Conservation (phyloP, 129 eudicot species). For the Saussurea involucrata region DNA sequence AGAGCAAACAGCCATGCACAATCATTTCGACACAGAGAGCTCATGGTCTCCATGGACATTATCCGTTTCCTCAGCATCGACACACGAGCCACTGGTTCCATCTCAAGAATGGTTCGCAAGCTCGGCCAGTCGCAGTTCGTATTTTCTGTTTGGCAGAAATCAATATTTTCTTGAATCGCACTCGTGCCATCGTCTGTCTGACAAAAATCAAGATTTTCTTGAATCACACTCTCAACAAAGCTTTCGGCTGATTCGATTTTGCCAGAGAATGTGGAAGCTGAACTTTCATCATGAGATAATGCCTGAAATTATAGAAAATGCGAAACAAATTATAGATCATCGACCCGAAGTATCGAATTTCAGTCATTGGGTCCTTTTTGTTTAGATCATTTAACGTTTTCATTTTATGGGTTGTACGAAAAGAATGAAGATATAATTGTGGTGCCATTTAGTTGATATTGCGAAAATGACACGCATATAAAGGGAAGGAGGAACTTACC, state of each 20-base stretch:
- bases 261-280: constrained; percentile 7
- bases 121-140: constrained; percentile 38
- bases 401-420: neutral
- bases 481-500: constrained; percentile 32
- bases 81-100: constrained; percentile 68
- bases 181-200: constrained; percentile 21
- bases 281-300: constrained; percentile 37
- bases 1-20: constrained; percentile 88
- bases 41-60: constrained; percentile 38
- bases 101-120: constrained; percentile 43
- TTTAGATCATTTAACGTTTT: neutral
- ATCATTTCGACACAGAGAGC: constrained; percentile 38
- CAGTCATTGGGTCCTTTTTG: neutral
- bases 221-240: constrained; percentile 22
- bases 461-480: too few species aligned
- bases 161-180: constrained; percentile 7
- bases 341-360: neutral
- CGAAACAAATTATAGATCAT: neutral
- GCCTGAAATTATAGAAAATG: constrained; percentile 36
- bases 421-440: neutral
- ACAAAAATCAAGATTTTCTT: constrained; percentile 22
- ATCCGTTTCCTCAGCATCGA: constrained; percentile 59
- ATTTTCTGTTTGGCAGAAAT: neutral
- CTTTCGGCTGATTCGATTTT: constrained; percentile 24
- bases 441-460: neutral